Evolutionary conservation across 108 stramenopile species (phyloP), one percentile per base, ranked within the genome.

Genomic region (Cyclostephanos tholiformis): DNA sequence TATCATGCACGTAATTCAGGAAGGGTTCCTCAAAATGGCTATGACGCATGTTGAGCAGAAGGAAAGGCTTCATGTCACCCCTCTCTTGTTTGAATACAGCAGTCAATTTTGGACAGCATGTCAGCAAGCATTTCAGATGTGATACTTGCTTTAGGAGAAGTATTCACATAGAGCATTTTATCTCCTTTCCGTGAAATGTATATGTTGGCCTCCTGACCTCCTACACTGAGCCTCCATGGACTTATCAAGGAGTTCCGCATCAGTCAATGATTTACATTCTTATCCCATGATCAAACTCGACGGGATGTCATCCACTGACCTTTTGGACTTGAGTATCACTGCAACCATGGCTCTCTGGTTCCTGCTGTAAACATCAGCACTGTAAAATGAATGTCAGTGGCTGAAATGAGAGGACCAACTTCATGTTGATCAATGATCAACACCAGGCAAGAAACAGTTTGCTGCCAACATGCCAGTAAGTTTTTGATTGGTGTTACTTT

Each of bases 381-480:
- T 20, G 63, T 64, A 20, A 64, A 64, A 23, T 43, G 36, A 13
- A 17, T 43, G 22, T 64, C 41, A 3, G 19, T 39, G 19, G 17
- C 41, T 39, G 63, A 64, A 22, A 3, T n/a, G 6, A 39, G 16
- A 43, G 22, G 17, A 43, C 23, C 19, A 22, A 39, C 63, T 6
- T 64, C 20, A 10, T 23, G 6, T n/a, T n/a, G n/a, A n/a, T n/a
- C n/a, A n/a, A 2, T 20, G 30, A 30, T 32, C 8, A 4, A 20
- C 20, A 22, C 39, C 36, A 23, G 27, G n/a, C 22, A n/a, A 64
- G 39, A 23, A 43, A 64, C n/a, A 19, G 39, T 7, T 17, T 29
- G 5, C 63, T 43, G 19, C 39, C 63, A 44, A 16, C 17, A 39
- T 64, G 63, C 22, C 63, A 39, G 44, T 64, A 39, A 43, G 39